A percentile compares a stretch with the other conserved stretches of the same genome.
Conservation (phyloP, 306 rosid species). For the Pyrus betulifolia region DNA sequence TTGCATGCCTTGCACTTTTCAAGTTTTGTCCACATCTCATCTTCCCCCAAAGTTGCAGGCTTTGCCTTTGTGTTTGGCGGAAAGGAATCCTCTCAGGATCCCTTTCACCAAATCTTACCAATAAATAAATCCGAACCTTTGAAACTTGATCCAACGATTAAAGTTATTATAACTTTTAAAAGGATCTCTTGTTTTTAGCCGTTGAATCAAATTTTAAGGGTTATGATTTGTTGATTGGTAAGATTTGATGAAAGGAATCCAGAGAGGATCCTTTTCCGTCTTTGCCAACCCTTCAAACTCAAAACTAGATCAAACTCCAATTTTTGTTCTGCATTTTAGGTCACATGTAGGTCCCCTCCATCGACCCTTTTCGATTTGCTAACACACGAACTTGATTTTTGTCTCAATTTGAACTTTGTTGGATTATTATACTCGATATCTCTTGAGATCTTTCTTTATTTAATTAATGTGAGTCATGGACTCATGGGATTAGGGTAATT, state of each 20-base stretch:
- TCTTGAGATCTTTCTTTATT: not conserved
- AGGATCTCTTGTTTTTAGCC: accelerated
- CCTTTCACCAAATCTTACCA: too few relatives aligned
- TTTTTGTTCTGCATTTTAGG: slow-evolving; percentile 29
- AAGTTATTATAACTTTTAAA: too few relatives aligned
- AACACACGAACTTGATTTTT: slow-evolving; percentile 1
- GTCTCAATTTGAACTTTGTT: not conserved
- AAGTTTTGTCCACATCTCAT: slow-evolving; percentile 28
- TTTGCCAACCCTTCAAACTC: slow-evolving; percentile 9
- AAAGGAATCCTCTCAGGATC: accelerated
- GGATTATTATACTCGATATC: not conserved
- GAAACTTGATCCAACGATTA: too few relatives aligned
- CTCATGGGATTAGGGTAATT: not conserved
- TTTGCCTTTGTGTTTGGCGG: not conserved
- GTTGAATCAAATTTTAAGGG: too few relatives aligned
- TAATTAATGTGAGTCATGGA: not conserved
- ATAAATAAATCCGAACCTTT: accelerated
- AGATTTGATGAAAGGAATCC: too few relatives aligned
- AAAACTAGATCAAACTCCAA: slow-evolving; percentile 5
- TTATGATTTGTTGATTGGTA: too few relatives aligned
- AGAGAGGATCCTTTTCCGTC: not conserved
- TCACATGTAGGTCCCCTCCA: slow-evolving; percentile 41
- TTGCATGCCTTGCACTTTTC: slow-evolving; percentile 16
- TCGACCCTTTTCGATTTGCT: not conserved
- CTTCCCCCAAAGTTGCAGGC: slow-evolving; percentile 13